phyloP scores from a whole-genome alignment of 2,329 filamentous ascomycete species.

The Pseudogymnoascus destructans region DNA sequence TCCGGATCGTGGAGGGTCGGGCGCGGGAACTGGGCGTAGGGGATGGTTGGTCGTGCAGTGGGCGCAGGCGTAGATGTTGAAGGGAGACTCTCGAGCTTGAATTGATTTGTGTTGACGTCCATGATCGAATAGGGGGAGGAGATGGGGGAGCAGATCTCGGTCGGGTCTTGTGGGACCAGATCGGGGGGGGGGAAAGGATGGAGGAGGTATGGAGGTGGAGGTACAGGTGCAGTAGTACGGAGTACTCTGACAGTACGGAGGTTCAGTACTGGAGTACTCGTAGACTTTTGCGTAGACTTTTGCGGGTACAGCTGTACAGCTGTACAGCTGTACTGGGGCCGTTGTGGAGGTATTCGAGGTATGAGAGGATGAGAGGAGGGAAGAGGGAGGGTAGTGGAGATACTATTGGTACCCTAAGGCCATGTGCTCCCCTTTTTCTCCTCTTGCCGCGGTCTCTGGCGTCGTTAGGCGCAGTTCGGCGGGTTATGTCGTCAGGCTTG shows the following conservation, averaged over 20 bases:
- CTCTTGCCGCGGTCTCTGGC: background rate
- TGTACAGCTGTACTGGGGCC: background rate
- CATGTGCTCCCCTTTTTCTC: background rate
- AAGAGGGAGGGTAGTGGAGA: background rate
- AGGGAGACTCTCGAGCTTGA: slow-evolving; percentile 5
- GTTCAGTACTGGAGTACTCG: background rate
- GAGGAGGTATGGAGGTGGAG: background rate
- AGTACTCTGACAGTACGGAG: background rate
- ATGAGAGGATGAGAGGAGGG: background rate
- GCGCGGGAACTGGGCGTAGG: slow-evolving; percentile 6
- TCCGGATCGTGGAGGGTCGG: slow-evolving; percentile 2
- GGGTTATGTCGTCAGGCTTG: background rate
- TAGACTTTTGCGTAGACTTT: background rate
- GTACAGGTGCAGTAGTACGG: background rate
- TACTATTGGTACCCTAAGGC: background rate
- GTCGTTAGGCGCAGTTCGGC: background rate
- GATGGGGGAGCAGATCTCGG: slow-evolving; percentile 89
- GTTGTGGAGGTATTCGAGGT: background rate
- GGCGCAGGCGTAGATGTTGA: background rate
- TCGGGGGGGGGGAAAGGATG: background rate
- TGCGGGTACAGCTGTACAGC: background rate
- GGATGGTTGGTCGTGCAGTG: background rate
- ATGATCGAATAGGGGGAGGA: slow-evolving; percentile 37
- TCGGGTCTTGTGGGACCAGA: slow-evolving; percentile 36
- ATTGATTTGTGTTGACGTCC: slow-evolving; percentile 5